A percentile compares a stretch with the other conserved stretches of the same genome.
These are phyloP conservation scores for Colletotrichum spaethianum DNA, from an alignment of 2,329 filamentous ascomycete genomes.

Conservation along the genomic window DNA sequence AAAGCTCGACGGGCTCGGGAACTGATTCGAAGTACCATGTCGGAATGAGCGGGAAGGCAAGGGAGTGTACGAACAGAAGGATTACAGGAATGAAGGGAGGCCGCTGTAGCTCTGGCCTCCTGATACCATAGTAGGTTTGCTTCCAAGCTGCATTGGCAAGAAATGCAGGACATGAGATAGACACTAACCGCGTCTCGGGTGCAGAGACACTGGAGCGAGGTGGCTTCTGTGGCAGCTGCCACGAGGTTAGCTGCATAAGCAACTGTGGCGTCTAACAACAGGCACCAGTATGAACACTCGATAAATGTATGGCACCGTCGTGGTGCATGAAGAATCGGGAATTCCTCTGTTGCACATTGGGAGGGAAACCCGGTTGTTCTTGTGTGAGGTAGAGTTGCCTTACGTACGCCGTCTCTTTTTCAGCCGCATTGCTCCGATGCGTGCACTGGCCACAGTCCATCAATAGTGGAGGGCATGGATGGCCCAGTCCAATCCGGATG, in stretches of 20 bases:
- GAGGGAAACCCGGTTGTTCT: neutral
- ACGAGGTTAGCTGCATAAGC: neutral
- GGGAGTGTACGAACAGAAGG: neutral
- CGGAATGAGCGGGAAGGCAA: neutral
- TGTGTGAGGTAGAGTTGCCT: slow-evolving; percentile 20
- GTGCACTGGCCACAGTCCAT: slow-evolving; percentile 30
- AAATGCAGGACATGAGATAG: neutral
- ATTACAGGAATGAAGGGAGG: slow-evolving; percentile 10
- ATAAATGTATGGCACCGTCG: neutral
- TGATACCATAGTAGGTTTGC: neutral
- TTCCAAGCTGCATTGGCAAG: neutral
- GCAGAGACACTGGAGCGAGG: neutral
- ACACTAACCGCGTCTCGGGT: neutral
- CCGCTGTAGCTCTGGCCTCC: neutral
- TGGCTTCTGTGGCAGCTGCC: neutral
- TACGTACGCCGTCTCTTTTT: slow-evolving; percentile 5
- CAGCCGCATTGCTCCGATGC: slow-evolving; percentile 20
- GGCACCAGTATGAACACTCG: no score
- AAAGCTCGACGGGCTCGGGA: neutral
- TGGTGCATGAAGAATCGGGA: slow-evolving; percentile 15
- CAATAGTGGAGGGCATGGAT: slow-evolving; percentile 15
- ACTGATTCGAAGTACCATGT: neutral
- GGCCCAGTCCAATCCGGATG: neutral
- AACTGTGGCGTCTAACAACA: neutral
- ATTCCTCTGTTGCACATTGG: neutral